Conservation (phyloP, 202 grass and related monocot genomes). For the Setaria italica region DNA sequence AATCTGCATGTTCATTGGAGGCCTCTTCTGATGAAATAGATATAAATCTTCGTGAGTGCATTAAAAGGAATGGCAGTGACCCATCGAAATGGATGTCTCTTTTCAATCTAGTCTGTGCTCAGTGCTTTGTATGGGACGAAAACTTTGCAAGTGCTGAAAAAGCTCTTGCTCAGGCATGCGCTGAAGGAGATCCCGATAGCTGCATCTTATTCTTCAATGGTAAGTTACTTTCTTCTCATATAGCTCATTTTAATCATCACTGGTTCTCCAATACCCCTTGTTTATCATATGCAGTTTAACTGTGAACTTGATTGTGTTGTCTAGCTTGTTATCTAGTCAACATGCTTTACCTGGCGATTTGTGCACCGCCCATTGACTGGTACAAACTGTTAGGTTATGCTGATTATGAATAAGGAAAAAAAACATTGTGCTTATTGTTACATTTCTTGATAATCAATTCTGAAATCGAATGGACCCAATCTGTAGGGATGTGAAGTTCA, state of each 20-base stretch:
- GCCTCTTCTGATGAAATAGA: constrained; percentile 65
- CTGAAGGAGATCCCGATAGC: constrained; percentile 62
- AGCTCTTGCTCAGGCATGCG: constrained; percentile 71
- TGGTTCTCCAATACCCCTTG: constrained; percentile 7
- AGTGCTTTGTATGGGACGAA: constrained; percentile 68
- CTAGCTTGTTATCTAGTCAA: background rate
- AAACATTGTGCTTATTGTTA: background rate
- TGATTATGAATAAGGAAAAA: background rate
- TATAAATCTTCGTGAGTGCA: constrained; percentile 57
- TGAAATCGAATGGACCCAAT: constrained; percentile 4
- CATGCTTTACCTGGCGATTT: constrained; percentile 11
- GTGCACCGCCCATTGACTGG: background rate
- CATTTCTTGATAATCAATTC: constrained; percentile 7
- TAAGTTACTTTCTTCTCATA: constrained; percentile 46
- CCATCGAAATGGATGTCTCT: constrained; percentile 63
- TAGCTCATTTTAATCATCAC: constrained; percentile 7
- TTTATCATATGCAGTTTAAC: constrained; percentile 8
- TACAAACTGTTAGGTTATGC: background rate
- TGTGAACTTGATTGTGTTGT: constrained; percentile 24
- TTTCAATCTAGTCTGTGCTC: constrained; percentile 81
- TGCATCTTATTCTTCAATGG: constrained; percentile 88
- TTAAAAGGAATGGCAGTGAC: constrained; percentile 56
- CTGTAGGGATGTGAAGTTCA: background rate
- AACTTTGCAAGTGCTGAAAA: constrained; percentile 80
- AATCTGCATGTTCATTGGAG: constrained; percentile 72